Evolutionary conservation across 163 green algal genomes (phyloP), one percentile per base, ranked within the genome.

Genomic region (Scenedesmus sp.): DNA sequence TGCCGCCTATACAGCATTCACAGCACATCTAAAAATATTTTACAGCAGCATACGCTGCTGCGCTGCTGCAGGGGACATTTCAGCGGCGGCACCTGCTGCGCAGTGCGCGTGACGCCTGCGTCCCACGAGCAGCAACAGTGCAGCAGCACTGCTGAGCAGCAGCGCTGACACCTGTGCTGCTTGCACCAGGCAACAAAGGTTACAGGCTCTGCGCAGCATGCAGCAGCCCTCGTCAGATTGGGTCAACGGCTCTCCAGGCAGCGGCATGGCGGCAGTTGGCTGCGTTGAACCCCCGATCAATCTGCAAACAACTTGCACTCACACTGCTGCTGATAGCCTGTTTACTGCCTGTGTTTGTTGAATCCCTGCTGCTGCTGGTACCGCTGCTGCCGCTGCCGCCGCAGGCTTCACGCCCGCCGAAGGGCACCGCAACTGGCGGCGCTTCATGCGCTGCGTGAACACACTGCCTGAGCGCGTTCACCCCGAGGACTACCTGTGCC

Each of bases 391-490:
- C 46, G 70, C 70, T 79, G 70, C 3, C 12, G 70, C 70, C 46
- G 70, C 70, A 82, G 62, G 54, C 62, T 89, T 89, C 85, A 89
- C 85, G 8, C 34, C 85, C 34, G 62, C 85, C 13, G 64, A 89
- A 23, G 85, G 85, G 10, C 57, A 54, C n/a, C 64, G 85, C 62
- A 89, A 26, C 23, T 76, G 73, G 66, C 16, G 70, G 55, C 62
- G 74, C 85, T 77, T 57, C 85, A 77, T 34, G 0, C 60, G 64
- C 34, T 62, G 57, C 34, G 56, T 90, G 23, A 90, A 23, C 55
- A 55, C 82, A 23, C 34, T 52, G n/a, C 84, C 46, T 2, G 59
- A 76, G 3, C 57, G 59, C n/a, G n/a, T 56, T 59, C 57, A 10
- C 16, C n/a, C 84, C 2, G 67, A 86, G 23, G 77, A 86, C 4